Evolutionary conservation across 2,329 filamentous ascomycete species (phyloP), one percentile per base, ranked within the genome.

Genomic region (Pseudogymnoascus sp.): DNA sequence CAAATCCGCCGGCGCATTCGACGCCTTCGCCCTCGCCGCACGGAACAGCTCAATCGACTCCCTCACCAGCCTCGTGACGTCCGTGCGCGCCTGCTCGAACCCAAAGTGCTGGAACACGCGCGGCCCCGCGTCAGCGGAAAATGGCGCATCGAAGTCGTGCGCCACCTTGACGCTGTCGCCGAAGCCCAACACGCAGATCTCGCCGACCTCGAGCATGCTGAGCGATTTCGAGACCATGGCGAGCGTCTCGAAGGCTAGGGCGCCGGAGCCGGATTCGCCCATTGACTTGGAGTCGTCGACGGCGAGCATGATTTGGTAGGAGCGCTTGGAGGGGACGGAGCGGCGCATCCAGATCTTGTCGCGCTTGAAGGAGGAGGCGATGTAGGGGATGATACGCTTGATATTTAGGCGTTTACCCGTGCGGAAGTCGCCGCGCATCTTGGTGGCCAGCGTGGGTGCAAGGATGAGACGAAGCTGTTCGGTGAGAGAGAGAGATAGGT

Each of bases 281-380:
- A 99, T 99, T 65, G 87, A 92, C 75, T 90, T 90, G 71, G 89
- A 93, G 79, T 99, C 95, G 75, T 99, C 95, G 38, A 99, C 91
- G 40, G 95, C 96, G 60, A 99, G 88, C 79, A 99, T 87, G 75
- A 99, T 96, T 76, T 99, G 96, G 77, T 99, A 99, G 64, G 88
- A 89, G 42, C 96, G 89, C 78, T 97, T 97, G 38, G 88, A 93
- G 1, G 96, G 96, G 60, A 96, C 87, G 35, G 86, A 88, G 63
- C 96, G 87, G 13, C 96, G 89, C 88, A 99, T 96, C 95, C 95
- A 99, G 77, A 99, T 99, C 82, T 99, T 99, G 83, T 99, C 95
- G 65, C 95, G 90, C 81, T 97, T 97, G 83, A 97, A 99, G 73
- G 90, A 88, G 0, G 93, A 97, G 1, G 96, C 95, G 70, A 99